A percentile compares a stretch with the other conserved stretches of the same genome.
These are phyloP conservation scores for Neurospora africana DNA, from an alignment of 495 filamentous ascomycete genomes.

Conservation along the genomic window DNA sequence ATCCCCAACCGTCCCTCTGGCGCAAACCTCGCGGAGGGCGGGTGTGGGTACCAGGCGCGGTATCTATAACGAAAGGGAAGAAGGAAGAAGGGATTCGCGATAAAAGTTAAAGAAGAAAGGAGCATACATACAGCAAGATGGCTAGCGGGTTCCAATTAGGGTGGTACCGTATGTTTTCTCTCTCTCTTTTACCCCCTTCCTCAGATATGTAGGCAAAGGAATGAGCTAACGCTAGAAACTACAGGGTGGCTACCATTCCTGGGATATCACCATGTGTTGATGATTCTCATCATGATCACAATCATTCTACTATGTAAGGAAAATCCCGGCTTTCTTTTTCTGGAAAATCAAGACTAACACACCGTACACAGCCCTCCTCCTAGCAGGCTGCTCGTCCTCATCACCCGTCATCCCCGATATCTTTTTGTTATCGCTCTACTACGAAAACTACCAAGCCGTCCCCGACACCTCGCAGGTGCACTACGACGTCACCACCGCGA, in stretches of 20 bases:
- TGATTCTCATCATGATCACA: slow-evolving; percentile 88
- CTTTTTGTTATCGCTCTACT: slow-evolving; percentile 70
- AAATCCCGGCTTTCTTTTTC: background rate
- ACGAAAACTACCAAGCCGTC: slow-evolving; percentile 52
- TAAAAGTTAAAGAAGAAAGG: slow-evolving; percentile 13
- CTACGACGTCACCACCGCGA: slow-evolving; percentile 67
- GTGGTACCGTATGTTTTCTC: slow-evolving; percentile 34
- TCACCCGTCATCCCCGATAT: slow-evolving; percentile 67
- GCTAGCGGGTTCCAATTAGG: slow-evolving; percentile 27
- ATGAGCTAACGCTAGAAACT: slow-evolving; percentile 6
- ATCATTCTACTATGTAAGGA: slow-evolving; percentile 91
- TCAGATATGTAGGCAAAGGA: background rate
- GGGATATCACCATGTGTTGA: slow-evolving; percentile 96
- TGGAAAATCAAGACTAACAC: background rate
- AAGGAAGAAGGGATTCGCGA: background rate
- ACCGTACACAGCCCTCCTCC: slow-evolving; percentile 49
- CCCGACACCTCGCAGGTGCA: slow-evolving; percentile 71
- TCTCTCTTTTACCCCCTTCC: background rate
- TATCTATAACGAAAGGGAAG: background rate
- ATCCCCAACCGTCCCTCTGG: slow-evolving; percentile 13
- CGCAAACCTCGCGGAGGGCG: slow-evolving; percentile 25
- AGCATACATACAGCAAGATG: background rate
- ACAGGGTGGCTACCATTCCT: slow-evolving; percentile 85
- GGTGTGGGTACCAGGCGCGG: slow-evolving; percentile 23
- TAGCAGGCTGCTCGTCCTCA: slow-evolving; percentile 70